phyloP scores from a whole-genome alignment of 257 asterid species.

The Solanum clarkiae region DNA sequence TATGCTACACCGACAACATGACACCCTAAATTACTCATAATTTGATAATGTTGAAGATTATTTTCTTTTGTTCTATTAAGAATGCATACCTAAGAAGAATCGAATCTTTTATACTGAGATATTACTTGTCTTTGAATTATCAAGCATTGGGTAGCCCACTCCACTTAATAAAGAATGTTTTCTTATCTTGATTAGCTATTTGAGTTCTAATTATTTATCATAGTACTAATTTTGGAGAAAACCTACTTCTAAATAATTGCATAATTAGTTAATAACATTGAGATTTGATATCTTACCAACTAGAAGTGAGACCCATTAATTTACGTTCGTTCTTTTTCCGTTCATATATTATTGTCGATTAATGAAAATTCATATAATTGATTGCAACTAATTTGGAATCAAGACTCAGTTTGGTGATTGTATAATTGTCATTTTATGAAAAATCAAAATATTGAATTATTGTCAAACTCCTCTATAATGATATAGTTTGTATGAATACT shows the following conservation, averaged over 20 bases:
- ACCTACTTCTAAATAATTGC: not conserved
- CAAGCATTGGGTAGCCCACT: not conserved
- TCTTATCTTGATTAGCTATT: not conserved
- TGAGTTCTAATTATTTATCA: not conserved
- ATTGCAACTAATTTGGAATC: not conserved
- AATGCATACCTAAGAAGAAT: not conserved
- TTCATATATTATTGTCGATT: not conserved
- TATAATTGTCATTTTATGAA: not conserved
- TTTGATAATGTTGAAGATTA: not conserved
- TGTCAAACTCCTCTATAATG: too few species aligned
- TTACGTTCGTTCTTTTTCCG: not conserved
- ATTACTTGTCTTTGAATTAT: not conserved
- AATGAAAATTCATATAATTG: not conserved
- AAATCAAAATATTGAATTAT: not conserved
- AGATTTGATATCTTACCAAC: not conserved
- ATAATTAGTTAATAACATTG: not conserved
- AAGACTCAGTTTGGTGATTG: not conserved
- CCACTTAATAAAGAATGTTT: not conserved
- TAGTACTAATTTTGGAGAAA: not conserved
- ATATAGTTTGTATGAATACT: too few species aligned
- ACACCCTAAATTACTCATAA: not conserved
- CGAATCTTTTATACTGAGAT: not conserved
- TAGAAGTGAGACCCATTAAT: not conserved
- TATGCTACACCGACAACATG: slow-evolving; percentile 22
- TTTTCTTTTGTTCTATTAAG: not conserved